These are phyloP conservation scores for Boechera retrofracta DNA, from an alignment of 345 rosid genomes.

Conservation along the genomic window DNA sequence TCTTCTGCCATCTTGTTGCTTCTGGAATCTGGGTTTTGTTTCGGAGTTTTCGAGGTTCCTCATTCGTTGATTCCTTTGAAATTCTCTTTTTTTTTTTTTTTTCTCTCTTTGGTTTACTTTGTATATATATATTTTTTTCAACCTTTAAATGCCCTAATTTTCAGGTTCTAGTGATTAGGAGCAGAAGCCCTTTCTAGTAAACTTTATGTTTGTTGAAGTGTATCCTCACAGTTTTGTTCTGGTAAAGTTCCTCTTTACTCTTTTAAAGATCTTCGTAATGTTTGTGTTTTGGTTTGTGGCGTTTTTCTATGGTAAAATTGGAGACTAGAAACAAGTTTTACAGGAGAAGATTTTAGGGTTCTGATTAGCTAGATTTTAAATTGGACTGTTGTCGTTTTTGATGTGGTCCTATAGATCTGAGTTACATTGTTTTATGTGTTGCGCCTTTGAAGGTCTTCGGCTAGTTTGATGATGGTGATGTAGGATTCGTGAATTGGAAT, in stretches of 20 bases:
- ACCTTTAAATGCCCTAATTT: slow-evolving; percentile 28
- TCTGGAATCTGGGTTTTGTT: slow-evolving; percentile 24
- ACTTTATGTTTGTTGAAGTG: slow-evolving; percentile 32
- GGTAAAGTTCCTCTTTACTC: slow-evolving; percentile 33
- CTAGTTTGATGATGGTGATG: slow-evolving; percentile 22
- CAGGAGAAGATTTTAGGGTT: background rate
- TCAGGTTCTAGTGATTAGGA: slow-evolving; percentile 40
- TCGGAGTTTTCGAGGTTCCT: slow-evolving; percentile 39
- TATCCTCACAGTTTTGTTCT: slow-evolving; percentile 15
- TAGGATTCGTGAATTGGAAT: background rate
- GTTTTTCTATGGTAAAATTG: background rate
- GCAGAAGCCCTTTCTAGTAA: slow-evolving; percentile 35
- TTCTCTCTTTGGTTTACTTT: background rate
- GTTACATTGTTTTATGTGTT: slow-evolving; percentile 28
- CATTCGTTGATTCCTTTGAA: slow-evolving; percentile 38
- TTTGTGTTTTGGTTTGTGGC: background rate
- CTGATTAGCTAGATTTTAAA: background rate
- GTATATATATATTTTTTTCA: background rate
- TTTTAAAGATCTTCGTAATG: background rate
- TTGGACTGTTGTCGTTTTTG: slow-evolving; percentile 3
- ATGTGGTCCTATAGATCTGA: slow-evolving; percentile 27
- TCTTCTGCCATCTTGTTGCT: slow-evolving; percentile 17
- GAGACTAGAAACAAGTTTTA: slow-evolving; percentile 16
- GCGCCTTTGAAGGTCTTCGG: background rate
- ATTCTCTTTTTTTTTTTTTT: background rate